phyloP scores from a whole-genome alignment of 2,329 filamentous ascomycete species.

The Fusarium sp. region DNA sequence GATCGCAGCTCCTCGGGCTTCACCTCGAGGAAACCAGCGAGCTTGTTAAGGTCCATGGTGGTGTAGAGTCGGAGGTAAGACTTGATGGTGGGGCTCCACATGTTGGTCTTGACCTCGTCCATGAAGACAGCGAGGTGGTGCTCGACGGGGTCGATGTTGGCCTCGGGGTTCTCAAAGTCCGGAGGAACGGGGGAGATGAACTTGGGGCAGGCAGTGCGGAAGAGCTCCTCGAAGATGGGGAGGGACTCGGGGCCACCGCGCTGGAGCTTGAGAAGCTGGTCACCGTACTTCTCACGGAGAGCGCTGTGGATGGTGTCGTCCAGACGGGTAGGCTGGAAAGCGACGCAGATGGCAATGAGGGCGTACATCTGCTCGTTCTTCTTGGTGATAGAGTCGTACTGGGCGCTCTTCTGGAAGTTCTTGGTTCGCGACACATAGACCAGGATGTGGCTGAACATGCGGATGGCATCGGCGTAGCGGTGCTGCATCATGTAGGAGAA shows the following conservation, averaged over 20 bases:
- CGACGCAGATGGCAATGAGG: conserved; percentile 97
- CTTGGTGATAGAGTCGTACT: conserved; percentile 99
- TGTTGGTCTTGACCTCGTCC: conserved; percentile 99
- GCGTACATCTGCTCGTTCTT: conserved; percentile 99
- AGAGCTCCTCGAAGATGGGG: conserved; percentile 97
- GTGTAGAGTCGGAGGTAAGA: conserved; percentile 99
- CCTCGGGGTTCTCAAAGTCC: conserved; percentile 95
- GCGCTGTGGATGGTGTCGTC: conserved; percentile 99
- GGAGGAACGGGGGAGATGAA: conserved; percentile 98
- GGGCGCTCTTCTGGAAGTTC: conserved; percentile 99
- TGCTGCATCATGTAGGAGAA: conserved; percentile 99
- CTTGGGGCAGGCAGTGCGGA: conserved; percentile 97
- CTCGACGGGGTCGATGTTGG: conserved; percentile 97
- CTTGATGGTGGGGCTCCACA: conserved; percentile 97
- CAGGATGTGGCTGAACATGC: conserved; percentile 99
- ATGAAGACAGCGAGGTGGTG: conserved; percentile 98
- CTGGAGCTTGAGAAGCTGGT: conserved; percentile 97
- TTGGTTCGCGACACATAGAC: conserved; percentile 99
- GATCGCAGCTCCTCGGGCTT: conserved; percentile 95
- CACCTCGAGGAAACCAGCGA: conserved; percentile 96
- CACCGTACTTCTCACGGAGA: conserved; percentile 98
- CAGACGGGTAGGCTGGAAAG: conserved; percentile 95
- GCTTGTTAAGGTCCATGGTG: conserved; percentile 98
- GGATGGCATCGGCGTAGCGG: conserved; percentile 98
- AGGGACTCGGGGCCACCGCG: conserved; percentile 95